Conservation (phyloP, 2,329 filamentous ascomycete genomes). For the Dactylellina leptospora region DNA sequence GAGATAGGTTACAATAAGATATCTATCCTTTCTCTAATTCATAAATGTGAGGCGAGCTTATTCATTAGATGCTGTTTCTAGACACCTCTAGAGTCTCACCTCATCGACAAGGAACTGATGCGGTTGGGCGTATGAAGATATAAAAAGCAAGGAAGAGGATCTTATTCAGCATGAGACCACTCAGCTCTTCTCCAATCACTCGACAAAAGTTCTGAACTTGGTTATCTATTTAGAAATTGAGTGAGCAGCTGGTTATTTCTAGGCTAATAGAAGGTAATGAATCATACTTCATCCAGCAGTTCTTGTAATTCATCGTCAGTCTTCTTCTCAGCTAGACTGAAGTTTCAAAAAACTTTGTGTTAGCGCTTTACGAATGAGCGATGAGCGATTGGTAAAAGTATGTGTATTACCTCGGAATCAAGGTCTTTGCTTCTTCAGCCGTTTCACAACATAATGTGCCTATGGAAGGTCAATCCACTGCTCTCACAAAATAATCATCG, state of each 20-base stretch:
- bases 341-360: background rate
- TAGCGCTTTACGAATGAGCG: background rate
- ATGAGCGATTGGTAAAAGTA: background rate
- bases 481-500: slow-evolving; percentile 25
- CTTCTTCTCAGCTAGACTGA: slow-evolving; percentile 81
- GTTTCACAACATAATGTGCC: slow-evolving; percentile 91
- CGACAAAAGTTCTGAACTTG: slow-evolving; percentile 57
- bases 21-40: background rate
- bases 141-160: too few species aligned
- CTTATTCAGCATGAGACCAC: background rate
- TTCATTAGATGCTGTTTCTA: slow-evolving; percentile 9
- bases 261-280: slow-evolving; percentile 57
- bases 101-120: too few species aligned
- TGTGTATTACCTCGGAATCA: slow-evolving; percentile 81
- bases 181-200: slow-evolving; percentile 9
- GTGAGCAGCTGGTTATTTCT: slow-evolving; percentile 34
- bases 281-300: slow-evolving; percentile 75
- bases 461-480: slow-evolving; percentile 60
- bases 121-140: too few species aligned
- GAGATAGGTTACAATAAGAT: too few species aligned
- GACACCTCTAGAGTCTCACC: background rate
- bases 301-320: slow-evolving; percentile 86
- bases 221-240: slow-evolving; percentile 55
- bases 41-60: background rate
- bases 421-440: slow-evolving; percentile 92